These are phyloP conservation scores for Cornus suecica DNA, from an alignment of 148 eudicot genomes.

Conservation along the genomic window DNA sequence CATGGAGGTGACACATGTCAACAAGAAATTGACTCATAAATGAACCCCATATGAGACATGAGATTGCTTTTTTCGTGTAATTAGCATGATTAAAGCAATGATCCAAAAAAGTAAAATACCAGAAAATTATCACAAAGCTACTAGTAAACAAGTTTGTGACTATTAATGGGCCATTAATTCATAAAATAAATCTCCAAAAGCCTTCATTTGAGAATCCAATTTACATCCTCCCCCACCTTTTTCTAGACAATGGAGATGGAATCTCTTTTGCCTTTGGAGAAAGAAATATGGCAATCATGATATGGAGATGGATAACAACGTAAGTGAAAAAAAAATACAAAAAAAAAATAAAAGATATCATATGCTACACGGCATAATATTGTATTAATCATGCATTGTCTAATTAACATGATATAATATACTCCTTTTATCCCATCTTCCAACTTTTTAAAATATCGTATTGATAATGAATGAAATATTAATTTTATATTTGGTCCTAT, in stretches of 20 bases:
- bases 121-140: not conserved
- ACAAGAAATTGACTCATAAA: no score
- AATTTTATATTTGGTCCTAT: no score
- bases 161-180: not conserved
- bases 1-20: not conserved
- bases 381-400: no score
- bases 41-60: not conserved
- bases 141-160: not conserved
- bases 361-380: no score
- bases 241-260: not conserved
- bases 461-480: no score
- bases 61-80: no score
- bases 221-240: not conserved
- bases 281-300: not conserved
- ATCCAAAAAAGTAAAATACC: no score
- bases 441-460: no score
- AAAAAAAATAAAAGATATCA: no score
- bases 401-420: no score
- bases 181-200: not conserved
- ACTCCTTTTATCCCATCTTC: no score
- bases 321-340: not conserved
- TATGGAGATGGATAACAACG: not conserved
- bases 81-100: not conserved
- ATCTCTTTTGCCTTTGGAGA: constrained; percentile 10
- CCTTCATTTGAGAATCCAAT: not conserved